phyloP scores from a whole-genome alignment of 768 basidiomycete species.

The Lepiota venenata region DNA sequence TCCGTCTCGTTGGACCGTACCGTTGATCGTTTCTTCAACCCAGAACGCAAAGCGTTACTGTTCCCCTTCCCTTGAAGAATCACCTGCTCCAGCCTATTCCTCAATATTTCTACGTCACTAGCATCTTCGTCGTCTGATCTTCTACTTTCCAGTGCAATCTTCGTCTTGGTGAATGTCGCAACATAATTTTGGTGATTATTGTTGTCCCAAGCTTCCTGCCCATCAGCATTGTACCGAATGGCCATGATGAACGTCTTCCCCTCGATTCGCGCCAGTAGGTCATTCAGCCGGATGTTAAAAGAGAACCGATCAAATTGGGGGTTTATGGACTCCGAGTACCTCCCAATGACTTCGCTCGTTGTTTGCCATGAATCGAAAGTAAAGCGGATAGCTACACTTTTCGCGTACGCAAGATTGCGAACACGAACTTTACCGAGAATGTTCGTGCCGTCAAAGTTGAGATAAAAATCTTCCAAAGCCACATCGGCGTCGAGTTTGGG shows the following conservation, averaged over 20 bases:
- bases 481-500: constrained; percentile 40
- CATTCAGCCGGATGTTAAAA: constrained; percentile 75
- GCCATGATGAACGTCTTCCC: constrained; percentile 83
- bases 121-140: constrained; percentile 33
- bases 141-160: constrained; percentile 21
- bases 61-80: constrained; percentile 31
- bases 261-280: constrained; percentile 72
- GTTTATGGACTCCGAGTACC: constrained; percentile 50
- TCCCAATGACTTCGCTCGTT: constrained; percentile 86
- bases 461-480: constrained; percentile 49
- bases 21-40: constrained; percentile 6
- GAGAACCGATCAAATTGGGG: constrained; percentile 67
- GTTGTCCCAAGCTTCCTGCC: constrained; percentile 91
- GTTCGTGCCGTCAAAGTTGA: constrained; percentile 47
- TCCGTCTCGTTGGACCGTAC: constrained; percentile 18
- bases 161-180: constrained; percentile 54
- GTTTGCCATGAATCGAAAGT: constrained; percentile 97
- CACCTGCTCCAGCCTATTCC: constrained; percentile 65
- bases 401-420: constrained; percentile 83
- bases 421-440: constrained; percentile 78
- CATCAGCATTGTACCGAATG: constrained; percentile 65
- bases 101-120: constrained; percentile 54
- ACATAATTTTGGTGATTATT: constrained; percentile 78
- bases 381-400: constrained; percentile 85
- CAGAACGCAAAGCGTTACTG: constrained; percentile 18